Conservation (phyloP, 225 moss, liverwort and hornwort genomes). For the Bryoerythrophyllum caledonicum region DNA sequence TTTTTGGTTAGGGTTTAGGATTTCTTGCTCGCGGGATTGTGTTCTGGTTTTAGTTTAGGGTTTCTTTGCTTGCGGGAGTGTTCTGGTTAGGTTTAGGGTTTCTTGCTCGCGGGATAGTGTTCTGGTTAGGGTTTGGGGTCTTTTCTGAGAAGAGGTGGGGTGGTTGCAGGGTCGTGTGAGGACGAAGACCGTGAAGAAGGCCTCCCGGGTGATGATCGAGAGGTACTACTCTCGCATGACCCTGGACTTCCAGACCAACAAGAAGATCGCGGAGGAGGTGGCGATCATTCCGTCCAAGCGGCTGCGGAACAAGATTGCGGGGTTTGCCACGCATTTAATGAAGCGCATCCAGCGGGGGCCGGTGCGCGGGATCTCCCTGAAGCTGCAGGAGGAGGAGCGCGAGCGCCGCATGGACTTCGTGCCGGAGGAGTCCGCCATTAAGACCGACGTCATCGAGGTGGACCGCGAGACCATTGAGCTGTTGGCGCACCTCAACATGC, state of each 20-base stretch:
- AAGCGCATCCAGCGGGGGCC: slow-evolving; percentile 18
- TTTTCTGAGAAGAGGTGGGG: neutral
- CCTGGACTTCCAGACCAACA: neutral
- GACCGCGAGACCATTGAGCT: slow-evolving; percentile 35
- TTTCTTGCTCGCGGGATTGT: too few species aligned
- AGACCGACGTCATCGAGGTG: slow-evolving; percentile 41
- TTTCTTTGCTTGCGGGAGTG: too few species aligned
- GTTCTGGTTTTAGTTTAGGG: too few species aligned
- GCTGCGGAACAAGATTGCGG: slow-evolving; percentile 8
- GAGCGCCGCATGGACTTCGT: slow-evolving; percentile 46
- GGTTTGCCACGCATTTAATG: slow-evolving; percentile 7
- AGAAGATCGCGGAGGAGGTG: slow-evolving; percentile 9
- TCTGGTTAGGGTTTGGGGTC: neutral
- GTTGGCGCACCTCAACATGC: slow-evolving; percentile 36
- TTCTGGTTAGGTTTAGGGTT: too few species aligned
- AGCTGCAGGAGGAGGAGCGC: slow-evolving; percentile 39
- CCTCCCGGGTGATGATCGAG: neutral
- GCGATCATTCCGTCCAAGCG: neutral
- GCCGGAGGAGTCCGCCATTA: slow-evolving; percentile 40
- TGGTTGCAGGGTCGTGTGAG: neutral
- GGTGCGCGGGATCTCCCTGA: slow-evolving; percentile 32
- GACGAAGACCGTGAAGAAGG: neutral
- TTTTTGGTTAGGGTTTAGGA: too few species aligned
- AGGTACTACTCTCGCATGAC: neutral
- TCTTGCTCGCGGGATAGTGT: too few species aligned